Evolutionary conservation across 169 alveolate species (phyloP), one percentile per base, ranked within the genome.

Genomic region (Plasmodium reichenowi): DNA sequence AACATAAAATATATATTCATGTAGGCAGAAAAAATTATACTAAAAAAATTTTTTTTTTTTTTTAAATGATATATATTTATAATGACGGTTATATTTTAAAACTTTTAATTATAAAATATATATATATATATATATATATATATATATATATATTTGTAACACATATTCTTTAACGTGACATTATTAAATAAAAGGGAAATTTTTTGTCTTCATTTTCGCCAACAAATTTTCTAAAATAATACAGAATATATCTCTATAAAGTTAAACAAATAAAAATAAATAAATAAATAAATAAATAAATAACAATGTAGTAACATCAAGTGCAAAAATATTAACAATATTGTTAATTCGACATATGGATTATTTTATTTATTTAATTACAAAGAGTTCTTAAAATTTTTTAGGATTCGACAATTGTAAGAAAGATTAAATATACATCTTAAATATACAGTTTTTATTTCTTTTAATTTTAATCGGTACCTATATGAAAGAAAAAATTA

Each of bases 351-450:
- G 50, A 43, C 17, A 10, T 8, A 38, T 48, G 54, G 22, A 54
- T 59, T 71, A 13, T 71, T 54, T 80, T 26, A 26, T 60, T 12
- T 24, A 63, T 63, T 45, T 24, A n/a, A n/a, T 80, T 80, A 80
- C 90, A 80, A 29, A 8, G 85, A 68, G 58, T 67, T 68, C 54
- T 70, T 80, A 80, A 80, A 80, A 60, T 80, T 80, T 15, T 72
- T 54, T 10, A 80, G 43, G 22, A 29, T 45, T 80, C 58, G 67
- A 24, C 72, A 80, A 60, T 66, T 66, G 62, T 56, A 80, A 52
- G 85, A 56, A 58, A 80, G 70, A 29, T 67, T 80, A 52, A 67
- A 29, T n/a, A 68, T 67, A 48, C 90, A 32, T 47, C 54, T 32
- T 24, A 66, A 29, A 47, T 80, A 80, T 47, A 80, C 8, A 2